Conservation (phyloP, 106 monocot genomes). For the Ottelia alismoides region DNA sequence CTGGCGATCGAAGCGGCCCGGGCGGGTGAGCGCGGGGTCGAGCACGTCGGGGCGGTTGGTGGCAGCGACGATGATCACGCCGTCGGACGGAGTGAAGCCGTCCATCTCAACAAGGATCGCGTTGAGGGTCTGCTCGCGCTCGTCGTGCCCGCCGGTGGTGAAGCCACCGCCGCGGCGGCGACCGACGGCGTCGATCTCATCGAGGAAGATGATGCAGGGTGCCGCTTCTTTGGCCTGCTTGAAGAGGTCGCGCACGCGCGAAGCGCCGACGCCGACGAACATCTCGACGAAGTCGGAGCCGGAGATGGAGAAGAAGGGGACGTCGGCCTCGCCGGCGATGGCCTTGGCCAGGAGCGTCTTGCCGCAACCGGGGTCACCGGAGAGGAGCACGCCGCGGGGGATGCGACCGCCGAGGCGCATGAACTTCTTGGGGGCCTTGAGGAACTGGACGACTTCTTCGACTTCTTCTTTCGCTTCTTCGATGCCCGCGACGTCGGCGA, state of each 20-base stretch:
- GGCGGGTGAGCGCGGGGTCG: conserved; percentile 52
- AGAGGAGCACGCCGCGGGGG: too few relatives aligned
- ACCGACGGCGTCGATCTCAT: conserved; percentile 96
- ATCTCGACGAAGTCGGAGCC: too few relatives aligned
- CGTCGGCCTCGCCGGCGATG: too few relatives aligned
- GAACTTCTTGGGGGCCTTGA: too few relatives aligned
- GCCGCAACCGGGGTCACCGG: too few relatives aligned
- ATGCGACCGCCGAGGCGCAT: too few relatives aligned
- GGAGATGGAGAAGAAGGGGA: too few relatives aligned
- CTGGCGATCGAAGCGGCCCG: conserved; percentile 78
- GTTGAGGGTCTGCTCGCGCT: conserved; percentile 92
- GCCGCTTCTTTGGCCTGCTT: conserved; percentile 92
- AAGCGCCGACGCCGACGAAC: too few relatives aligned
- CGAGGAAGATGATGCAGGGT: conserved; percentile 95
- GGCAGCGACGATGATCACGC: conserved; percentile 73
- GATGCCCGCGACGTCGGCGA: too few relatives aligned
- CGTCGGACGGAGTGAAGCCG: conserved; percentile 92
- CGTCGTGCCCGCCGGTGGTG: conserved; percentile 95
- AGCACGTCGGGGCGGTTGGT: conserved; percentile 69
- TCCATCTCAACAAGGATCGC: conserved; percentile 97
- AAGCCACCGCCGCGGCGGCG: conserved; percentile 81
- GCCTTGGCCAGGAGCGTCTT: too few relatives aligned
- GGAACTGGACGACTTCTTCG: too few relatives aligned
- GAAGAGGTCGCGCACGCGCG: conserved; percentile 79
- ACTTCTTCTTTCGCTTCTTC: too few relatives aligned